Base-by-base conservation (phyloP, 73 alveolate genomes). In the Paramecium primaurelia region DNA sequence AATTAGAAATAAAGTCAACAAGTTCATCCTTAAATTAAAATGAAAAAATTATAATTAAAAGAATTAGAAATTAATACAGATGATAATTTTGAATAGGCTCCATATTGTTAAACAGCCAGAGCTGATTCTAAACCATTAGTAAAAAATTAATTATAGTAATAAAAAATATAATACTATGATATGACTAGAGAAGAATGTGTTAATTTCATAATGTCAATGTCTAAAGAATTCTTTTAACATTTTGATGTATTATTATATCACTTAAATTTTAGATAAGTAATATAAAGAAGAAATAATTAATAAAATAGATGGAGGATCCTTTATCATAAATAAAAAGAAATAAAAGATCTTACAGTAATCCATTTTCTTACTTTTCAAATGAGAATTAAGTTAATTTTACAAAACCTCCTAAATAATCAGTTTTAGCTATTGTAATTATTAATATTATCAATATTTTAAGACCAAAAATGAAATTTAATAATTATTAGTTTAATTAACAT, bases 181-280 rank as follows among this genome's bases (percentile, higher is more conserved):
- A 80, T 80, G 91, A 32, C 91, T 18, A 80, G 58, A 80, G 77
- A 80, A 49, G 91, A 80, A 80, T 80, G 91, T 47, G 91, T 80
- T n/a, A 49, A 80, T 49, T 80, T 80, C 58, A 22, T 80, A 11
- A 42, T n/a, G 34, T 80, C 91, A 8, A 80, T 80, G 77, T 49
- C 71, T 4, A 26, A 20, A 0, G 91, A 80, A 8, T 80, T 80
- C 49, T 80, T 80, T 47, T 45, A 20, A 22, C 47, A 80, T 49
- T 80, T 80, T 80, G 91, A 80, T 80, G 91, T 80, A 80, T 45
- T 80, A 80, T 45, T 6, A 26, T 45, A 20, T 42, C 20, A 22
- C 9, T 25, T 25, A 40, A 11, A 80, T 14, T 14, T 42, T 80
- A 80, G 91, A 36, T 80, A 44, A 47, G 58, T 47, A 80, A 49